phyloP scores from a whole-genome alignment of 805 yeast genomes.

The Lachancea dasiensis region DNA sequence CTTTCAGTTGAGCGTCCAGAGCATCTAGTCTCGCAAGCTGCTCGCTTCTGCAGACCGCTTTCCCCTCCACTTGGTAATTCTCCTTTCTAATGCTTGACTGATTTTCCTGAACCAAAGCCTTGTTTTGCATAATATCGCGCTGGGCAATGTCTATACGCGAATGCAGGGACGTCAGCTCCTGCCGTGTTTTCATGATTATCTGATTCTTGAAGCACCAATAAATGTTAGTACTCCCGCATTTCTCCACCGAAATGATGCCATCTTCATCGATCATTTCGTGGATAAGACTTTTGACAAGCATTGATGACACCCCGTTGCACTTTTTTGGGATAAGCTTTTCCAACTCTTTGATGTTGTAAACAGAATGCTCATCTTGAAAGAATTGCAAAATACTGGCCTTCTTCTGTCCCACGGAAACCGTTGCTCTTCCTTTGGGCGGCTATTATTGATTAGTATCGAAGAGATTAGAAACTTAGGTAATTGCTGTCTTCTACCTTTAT shows the following conservation, averaged over 20 bases:
- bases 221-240: conserved; percentile 48
- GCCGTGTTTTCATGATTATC: conserved; percentile 12
- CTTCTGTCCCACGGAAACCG: conserved; percentile 37
- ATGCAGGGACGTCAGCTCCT: conserved; percentile 11
- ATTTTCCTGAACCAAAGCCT: conserved; percentile 9
- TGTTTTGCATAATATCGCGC: conserved; percentile 10
- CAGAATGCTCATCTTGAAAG: conserved; percentile 36
- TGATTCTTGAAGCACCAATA: conserved; percentile 43
- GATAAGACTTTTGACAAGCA: conserved; percentile 48
- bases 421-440: conserved; percentile 22
- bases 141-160: conserved; percentile 13
- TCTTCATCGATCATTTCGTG: conserved; percentile 45
- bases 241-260: conserved; percentile 41
- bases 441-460: background rate
- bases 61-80: conserved; percentile 9
- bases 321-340: conserved; percentile 42
- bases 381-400: conserved; percentile 34
- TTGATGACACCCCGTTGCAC: conserved; percentile 43
- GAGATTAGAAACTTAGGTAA: no score
- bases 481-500: no score
- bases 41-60: conserved; percentile 13
- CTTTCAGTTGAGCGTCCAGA: conserved; percentile 7
- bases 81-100: conserved; percentile 4
- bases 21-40: conserved; percentile 11
- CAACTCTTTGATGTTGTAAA: conserved; percentile 46